Evolutionary conservation across 169 alveolate genomes (phyloP), one percentile per base, ranked within the genome.

Genomic region (Plasmodium knowlesi): DNA sequence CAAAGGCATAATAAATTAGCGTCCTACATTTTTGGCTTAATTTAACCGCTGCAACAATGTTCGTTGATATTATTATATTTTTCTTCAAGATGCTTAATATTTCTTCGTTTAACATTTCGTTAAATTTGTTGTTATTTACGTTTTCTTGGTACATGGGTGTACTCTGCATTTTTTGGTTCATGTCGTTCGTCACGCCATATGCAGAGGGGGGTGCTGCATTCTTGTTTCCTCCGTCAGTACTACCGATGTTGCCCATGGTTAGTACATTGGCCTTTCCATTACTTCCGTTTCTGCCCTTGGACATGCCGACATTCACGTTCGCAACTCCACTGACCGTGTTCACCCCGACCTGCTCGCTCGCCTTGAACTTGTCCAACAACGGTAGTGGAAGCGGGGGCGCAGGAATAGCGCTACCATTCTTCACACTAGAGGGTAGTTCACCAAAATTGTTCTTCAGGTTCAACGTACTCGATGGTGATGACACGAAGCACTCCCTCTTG

Each of bases 1-100:
- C 94, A 28, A 89, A 89, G n/a, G 94, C 88, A 53, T 57, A 25
- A 67, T 79, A 89, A 25, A 89, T 89, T 78, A 67, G 82, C 22
- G 83, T 57, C 30, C 79, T 89, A 46, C 25, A 54, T 34, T 89
- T 89, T 9, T 37, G 83, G 19, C 34, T 79, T 57, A 89, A 25
- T 25, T 89, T 78, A 79, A 79, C 4, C 79, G 82, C 46, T 9
- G 82, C 46, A 16, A 74, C 28, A 61, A 89, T 89, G 50, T 61
- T 79, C 25, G 85, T 74, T 22, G 94, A 89, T 39, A 89, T n/a
- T 5, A 89, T 34, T 46, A 89, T 5, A 34, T 89, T 89, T 43
- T 89, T 89, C 53, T 89, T 89, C 50, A 89, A 89, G 39, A 89
- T 78, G 73, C 32, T 79, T 50, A 80, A 61, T 39, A 89, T 79